phyloP scores from a whole-genome alignment of 2,329 filamentous ascomycete species.

The Domatiomyces globalis region DNA sequence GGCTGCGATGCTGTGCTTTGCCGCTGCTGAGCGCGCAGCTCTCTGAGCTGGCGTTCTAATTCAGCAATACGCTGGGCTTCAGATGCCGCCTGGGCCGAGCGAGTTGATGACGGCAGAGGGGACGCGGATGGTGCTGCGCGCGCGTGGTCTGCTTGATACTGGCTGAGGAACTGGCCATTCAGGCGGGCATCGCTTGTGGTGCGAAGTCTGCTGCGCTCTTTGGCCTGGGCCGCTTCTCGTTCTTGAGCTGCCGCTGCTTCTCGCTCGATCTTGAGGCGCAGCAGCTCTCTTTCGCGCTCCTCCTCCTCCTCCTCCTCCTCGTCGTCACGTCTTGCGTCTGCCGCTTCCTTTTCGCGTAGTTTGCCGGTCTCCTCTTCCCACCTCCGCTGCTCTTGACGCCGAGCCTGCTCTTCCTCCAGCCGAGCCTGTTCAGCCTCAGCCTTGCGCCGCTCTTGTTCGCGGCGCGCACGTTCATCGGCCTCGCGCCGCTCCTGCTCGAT shows the following conservation, averaged over 20 bases:
- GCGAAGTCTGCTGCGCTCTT: conserved; percentile 50
- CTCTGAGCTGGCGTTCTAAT: conserved; percentile 58
- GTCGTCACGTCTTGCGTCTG: conserved; percentile 35
- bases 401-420: conserved; percentile 31
- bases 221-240: conserved; percentile 50
- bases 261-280: conserved; percentile 31
- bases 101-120: conserved; percentile 9
- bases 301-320: conserved; percentile 37
- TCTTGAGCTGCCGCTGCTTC: conserved; percentile 61
- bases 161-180: conserved; percentile 70
- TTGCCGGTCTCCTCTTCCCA: conserved; percentile 35
- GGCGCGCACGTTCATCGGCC: conserved; percentile 33
- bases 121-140: conserved; percentile 16
- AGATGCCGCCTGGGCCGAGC: conserved; percentile 20
- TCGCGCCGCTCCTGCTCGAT: conserved; percentile 40
- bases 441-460: conserved; percentile 36
- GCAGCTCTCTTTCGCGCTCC: conserved; percentile 33
- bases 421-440: conserved; percentile 33
- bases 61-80: conserved; percentile 61
- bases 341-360: conserved; percentile 29
- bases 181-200: conserved; percentile 52
- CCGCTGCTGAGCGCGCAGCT: conserved; percentile 52
- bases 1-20: conserved; percentile 12
- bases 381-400: conserved; percentile 31
- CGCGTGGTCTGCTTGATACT: conserved; percentile 63